Evolutionary conservation across 2,329 filamentous ascomycete genomes (phyloP).

Genomic region (Aspergillus brasiliensis): DNA sequence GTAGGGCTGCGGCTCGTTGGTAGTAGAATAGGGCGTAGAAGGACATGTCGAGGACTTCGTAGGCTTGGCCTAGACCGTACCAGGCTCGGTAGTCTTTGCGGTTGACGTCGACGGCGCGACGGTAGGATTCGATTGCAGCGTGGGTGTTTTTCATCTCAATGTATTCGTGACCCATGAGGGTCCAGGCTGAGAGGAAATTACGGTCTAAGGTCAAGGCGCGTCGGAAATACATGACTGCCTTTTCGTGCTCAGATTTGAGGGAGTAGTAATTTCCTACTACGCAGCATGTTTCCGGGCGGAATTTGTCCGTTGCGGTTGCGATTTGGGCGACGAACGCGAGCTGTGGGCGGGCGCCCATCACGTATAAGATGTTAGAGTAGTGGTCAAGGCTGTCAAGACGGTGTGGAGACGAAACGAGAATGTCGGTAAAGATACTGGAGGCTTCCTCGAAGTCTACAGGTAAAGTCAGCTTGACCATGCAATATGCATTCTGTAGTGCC

Average conservation of each 20-base stretch:
- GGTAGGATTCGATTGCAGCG: slow-evolving; percentile 94
- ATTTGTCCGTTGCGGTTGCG: slow-evolving; percentile 89
- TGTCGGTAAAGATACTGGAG: slow-evolving; percentile 65
- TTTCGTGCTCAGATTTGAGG: slow-evolving; percentile 90
- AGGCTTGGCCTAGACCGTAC: slow-evolving; percentile 96
- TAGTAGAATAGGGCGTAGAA: slow-evolving; percentile 98
- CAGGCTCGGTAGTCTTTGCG: slow-evolving; percentile 95
- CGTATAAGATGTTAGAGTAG: slow-evolving; percentile 96
- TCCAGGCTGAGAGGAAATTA: slow-evolving; percentile 92
- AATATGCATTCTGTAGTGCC: background rate
- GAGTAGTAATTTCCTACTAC: slow-evolving; percentile 98
- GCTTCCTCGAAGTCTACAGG: slow-evolving; percentile 62
- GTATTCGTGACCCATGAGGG: slow-evolving; percentile 97
- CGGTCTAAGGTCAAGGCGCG: slow-evolving; percentile 88
- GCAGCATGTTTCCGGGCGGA: slow-evolving; percentile 93
- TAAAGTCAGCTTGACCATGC: slow-evolving; percentile 14
- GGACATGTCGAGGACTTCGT: slow-evolving; percentile 97
- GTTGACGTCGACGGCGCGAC: slow-evolving; percentile 93
- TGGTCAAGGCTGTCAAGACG: slow-evolving; percentile 89
- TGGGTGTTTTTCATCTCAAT: slow-evolving; percentile 99
- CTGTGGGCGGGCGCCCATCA: slow-evolving; percentile 83
- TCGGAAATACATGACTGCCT: slow-evolving; percentile 96
- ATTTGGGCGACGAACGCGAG: slow-evolving; percentile 90
- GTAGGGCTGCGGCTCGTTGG: slow-evolving; percentile 86
- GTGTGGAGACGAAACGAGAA: slow-evolving; percentile 66